Base-by-base conservation (phyloP, 2,329 filamentous ascomycete genomes). In the Curvularia eragrostidis region DNA sequence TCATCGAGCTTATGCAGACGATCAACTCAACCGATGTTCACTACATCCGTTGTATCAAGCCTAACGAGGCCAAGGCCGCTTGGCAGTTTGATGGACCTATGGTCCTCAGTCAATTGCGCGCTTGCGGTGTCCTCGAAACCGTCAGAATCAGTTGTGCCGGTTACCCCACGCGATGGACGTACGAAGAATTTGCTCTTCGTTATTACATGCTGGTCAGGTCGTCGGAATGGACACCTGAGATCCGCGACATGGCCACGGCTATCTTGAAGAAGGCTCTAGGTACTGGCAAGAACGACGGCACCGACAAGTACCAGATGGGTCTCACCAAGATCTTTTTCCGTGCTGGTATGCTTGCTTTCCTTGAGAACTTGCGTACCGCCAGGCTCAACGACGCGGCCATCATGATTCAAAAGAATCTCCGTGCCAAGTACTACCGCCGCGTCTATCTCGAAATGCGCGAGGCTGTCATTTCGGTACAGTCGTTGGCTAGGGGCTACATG, bases 31-130 rank as follows among this genome's bases (percentile, higher is more conserved):
- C 95, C 2, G 95, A 99, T 75, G 95, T 98, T 19, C 95, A 99
- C 79, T 99, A 99, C 79, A 99, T 99, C 74, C 89, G 95, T 68
- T 99, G 95, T 77, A 98, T 99, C 80, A 99, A 99, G 81, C 95
- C 95, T 30, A 99, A 99, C 75, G 95, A 99, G 79, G 91, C 88
- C 49, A 99, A 99, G 79, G 91, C 91, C 72, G 87, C 95, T 0
- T 99, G 95, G 95, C 94, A 96, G 71, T 99, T 98, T 62, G 95
- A 99, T 75, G 95, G 95, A 0, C 95, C 96, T 3, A 99, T 99
- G 95, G 95, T 99, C 67, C 85, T 99, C 60, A 97, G 92, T 78
- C 95, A 99, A 79, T 83, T 99, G 70, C 89, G 96, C 78, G 95
- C 95, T 79, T 99, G 95, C 80, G 95, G 95, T 93, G 96, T 99